phyloP scores from a whole-genome alignment of 1,139 yeast genomes.

The Candida gigantensis region DNA sequence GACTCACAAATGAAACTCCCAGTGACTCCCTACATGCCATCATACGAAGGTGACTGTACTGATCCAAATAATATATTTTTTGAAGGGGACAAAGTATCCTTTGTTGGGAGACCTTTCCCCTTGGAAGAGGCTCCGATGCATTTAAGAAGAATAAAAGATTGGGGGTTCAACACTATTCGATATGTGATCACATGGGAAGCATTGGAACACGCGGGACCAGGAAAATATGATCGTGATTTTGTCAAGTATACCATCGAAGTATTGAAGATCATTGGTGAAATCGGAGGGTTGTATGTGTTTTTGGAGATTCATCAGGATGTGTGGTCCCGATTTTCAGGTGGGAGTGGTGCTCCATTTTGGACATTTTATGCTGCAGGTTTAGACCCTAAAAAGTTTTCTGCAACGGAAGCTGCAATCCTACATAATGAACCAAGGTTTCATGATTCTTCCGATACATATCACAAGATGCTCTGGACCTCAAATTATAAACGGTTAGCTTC shows the following conservation, averaged over 20 bases:
- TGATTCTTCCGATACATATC: constrained; percentile 46
- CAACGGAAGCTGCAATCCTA: constrained; percentile 73
- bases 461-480: constrained; percentile 93
- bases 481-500: constrained; percentile 78
- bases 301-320: constrained; percentile 93
- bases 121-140: constrained; percentile 71
- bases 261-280: constrained; percentile 54
- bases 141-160: constrained; percentile 64
- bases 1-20: constrained; percentile 82
- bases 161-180: constrained; percentile 82
- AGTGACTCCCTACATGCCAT: constrained; percentile 51
- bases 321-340: constrained; percentile 92
- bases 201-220: constrained; percentile 86
- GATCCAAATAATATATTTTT: constrained; percentile 52
- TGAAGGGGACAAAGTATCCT: constrained; percentile 72
- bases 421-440: constrained; percentile 53
- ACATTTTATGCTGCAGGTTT: constrained; percentile 93
- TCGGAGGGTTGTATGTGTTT: constrained; percentile 79
- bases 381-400: constrained; percentile 67
- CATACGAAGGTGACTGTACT: constrained; percentile 49
- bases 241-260: constrained; percentile 69
- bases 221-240: constrained; percentile 74
- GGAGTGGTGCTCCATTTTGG: constrained; percentile 96
- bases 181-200: constrained; percentile 92
- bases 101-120: constrained; percentile 81